phyloP scores from a whole-genome alignment of 1,284 basidiomycete species.

The Ustilago trichophora region DNA sequence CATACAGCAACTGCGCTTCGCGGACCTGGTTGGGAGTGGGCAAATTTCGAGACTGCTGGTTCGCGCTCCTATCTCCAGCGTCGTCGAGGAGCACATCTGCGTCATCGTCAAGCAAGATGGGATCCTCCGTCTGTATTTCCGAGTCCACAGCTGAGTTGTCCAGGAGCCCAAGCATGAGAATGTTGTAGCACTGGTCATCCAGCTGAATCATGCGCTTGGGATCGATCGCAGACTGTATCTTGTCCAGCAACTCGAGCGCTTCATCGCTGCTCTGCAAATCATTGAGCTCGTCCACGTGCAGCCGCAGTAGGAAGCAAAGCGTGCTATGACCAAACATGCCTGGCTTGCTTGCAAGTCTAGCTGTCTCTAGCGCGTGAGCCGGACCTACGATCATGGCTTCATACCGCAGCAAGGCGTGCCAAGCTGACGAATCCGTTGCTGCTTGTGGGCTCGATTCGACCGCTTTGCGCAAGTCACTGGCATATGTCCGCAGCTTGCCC shows the following conservation, averaged over 20 bases:
- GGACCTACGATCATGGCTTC: conserved; percentile 17
- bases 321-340: conserved; percentile 5
- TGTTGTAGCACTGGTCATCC: conserved; percentile 18
- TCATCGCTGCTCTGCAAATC: conserved; percentile 48
- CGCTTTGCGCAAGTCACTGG: conserved; percentile 7
- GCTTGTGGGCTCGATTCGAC: neutral
- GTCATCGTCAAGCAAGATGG: neutral
- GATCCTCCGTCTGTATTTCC: neutral
- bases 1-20: conserved; percentile 52
- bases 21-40: conserved; percentile 41
- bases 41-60: neutral
- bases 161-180: conserved; percentile 28
- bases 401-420: conserved; percentile 35
- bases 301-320: conserved; percentile 19
- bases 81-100: neutral
- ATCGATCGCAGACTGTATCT: conserved; percentile 14
- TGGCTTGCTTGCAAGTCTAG: conserved; percentile 1
- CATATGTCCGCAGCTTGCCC: conserved; percentile 8
- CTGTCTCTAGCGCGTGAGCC: conserved; percentile 22
- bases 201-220: conserved; percentile 8
- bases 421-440: conserved; percentile 9
- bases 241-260: conserved; percentile 37
- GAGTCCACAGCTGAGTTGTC: neutral
- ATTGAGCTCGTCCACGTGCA: conserved; percentile 21
- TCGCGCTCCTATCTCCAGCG: too few relatives aligned